Evolutionary conservation across 73 alveolate genomes (phyloP).

Genomic region (Blepharisma stoltei): DNA sequence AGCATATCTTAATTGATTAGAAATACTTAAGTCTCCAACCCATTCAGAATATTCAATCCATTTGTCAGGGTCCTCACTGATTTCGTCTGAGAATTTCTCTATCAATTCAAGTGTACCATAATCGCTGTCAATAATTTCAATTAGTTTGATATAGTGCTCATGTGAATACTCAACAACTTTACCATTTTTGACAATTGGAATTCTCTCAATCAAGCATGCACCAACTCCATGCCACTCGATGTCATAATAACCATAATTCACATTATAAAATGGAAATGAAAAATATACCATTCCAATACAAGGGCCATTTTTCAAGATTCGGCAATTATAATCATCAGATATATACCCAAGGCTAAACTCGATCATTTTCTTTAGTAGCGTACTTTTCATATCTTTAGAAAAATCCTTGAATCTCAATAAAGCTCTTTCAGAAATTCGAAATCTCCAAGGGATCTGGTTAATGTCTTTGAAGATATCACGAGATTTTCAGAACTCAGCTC

Average conservation of each 20-base stretch:
- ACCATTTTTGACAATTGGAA: not conserved
- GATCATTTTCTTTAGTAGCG: not conserved
- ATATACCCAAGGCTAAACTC: slow-evolving; percentile 17
- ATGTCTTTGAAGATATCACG: not conserved
- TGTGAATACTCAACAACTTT: not conserved
- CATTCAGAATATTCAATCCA: not conserved
- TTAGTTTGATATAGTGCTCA: not conserved
- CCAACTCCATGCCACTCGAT: not conserved
- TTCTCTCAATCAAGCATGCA: not conserved
- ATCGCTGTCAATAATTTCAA: not conserved
- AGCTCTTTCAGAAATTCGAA: slow-evolving; percentile 8
- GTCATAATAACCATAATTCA: not conserved
- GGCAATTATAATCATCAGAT: not conserved
- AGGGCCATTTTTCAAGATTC: slow-evolving; percentile 4
- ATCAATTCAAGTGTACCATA: not conserved
- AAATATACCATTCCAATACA: slow-evolving; percentile 10
- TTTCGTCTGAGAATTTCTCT: not conserved
- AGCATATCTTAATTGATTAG: not conserved
- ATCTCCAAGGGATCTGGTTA: not conserved
- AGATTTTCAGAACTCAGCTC: slow-evolving; percentile 22
- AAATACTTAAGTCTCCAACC: not conserved
- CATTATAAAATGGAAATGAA: not conserved
- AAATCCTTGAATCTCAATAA: not conserved
- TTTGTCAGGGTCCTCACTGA: not conserved
- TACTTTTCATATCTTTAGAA: not conserved